Conservation (phyloP, 148 eudicot species). For the Tetragonia tetragonoides region DNA sequence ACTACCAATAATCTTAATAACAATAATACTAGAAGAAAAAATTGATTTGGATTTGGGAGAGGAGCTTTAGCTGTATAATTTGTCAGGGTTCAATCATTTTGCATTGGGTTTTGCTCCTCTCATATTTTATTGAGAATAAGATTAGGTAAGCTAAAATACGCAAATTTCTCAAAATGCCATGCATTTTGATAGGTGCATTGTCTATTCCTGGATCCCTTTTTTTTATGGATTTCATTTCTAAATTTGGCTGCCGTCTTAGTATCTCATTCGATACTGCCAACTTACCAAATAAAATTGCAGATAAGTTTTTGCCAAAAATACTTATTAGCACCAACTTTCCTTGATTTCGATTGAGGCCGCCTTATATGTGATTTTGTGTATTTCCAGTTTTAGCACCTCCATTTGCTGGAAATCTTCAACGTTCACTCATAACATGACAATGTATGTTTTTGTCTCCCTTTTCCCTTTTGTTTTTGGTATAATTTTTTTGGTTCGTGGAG, state of each 20-base stretch:
- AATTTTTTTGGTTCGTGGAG: too few relatives aligned
- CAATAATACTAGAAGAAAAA: not conserved
- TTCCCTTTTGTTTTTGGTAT: too few relatives aligned
- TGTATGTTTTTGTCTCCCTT: too few relatives aligned
- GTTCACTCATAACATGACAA: too few relatives aligned
- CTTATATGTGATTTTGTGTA: too few relatives aligned
- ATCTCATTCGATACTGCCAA: not conserved
- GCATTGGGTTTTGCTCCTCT: constrained; percentile 9
- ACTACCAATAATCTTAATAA: not conserved
- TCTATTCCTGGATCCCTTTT: constrained; percentile 19
- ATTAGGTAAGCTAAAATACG: not conserved
- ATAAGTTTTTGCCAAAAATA: too few relatives aligned
- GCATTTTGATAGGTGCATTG: constrained; percentile 11
- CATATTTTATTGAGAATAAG: constrained; percentile 17
- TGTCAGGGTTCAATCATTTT: too few relatives aligned
- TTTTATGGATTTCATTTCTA: constrained; percentile 20
- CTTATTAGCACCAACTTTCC: too few relatives aligned
- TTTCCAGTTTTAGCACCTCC: too few relatives aligned
- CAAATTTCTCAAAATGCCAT: constrained; percentile 11
- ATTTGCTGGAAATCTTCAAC: too few relatives aligned
- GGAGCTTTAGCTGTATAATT: not conserved
- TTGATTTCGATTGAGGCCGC: too few relatives aligned
- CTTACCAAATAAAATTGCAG: too few relatives aligned
- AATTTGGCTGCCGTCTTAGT: constrained; percentile 10
- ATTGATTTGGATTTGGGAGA: constrained; percentile 2